Conservation (phyloP, 495 filamentous ascomycete genomes). For the Xylaria intraflava region DNA sequence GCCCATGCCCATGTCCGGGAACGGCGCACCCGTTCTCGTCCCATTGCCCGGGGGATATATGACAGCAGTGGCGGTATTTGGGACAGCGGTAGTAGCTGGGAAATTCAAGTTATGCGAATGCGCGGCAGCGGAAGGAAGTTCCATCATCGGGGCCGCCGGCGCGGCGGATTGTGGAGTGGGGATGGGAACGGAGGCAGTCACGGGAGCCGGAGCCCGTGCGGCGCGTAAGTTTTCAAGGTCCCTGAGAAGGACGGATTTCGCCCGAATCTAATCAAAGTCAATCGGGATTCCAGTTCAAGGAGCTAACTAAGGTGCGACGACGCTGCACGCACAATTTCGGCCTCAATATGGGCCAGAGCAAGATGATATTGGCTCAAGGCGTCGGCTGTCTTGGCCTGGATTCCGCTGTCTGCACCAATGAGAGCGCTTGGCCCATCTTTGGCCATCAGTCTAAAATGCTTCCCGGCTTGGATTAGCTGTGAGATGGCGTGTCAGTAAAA, state of each 20-base stretch:
- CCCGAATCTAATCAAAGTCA: slow-evolving; percentile 29
- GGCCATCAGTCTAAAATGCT: slow-evolving; percentile 34
- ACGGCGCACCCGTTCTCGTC: slow-evolving; percentile 38
- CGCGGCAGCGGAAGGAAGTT: slow-evolving; percentile 22
- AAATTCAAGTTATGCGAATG: slow-evolving; percentile 11
- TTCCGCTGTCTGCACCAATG: slow-evolving; percentile 20
- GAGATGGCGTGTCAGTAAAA: slow-evolving; percentile 5
- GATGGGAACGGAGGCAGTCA: slow-evolving; percentile 12
- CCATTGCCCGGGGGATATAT: slow-evolving; percentile 22
- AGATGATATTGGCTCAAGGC: slow-evolving; percentile 40
- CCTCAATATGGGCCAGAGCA: slow-evolving; percentile 46
- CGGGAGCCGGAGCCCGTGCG: slow-evolving; percentile 17
- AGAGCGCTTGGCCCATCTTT: slow-evolving; percentile 33
- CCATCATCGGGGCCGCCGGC: slow-evolving; percentile 37
- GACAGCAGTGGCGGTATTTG: background rate
- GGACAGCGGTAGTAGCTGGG: slow-evolving; percentile 13
- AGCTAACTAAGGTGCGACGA: background rate
- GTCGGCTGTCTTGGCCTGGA: slow-evolving; percentile 32
- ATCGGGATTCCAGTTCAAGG: background rate
- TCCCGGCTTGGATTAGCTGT: slow-evolving; percentile 48
- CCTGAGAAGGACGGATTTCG: slow-evolving; percentile 37
- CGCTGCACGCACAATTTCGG: slow-evolving; percentile 41
- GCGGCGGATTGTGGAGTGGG: slow-evolving; percentile 23
- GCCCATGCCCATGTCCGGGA: slow-evolving; percentile 40
- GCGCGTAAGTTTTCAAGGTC: slow-evolving; percentile 37